These are phyloP conservation scores for Hebeloma cylindrosporum DNA, from an alignment of 768 basidiomycete genomes.

Conservation along the genomic window DNA sequence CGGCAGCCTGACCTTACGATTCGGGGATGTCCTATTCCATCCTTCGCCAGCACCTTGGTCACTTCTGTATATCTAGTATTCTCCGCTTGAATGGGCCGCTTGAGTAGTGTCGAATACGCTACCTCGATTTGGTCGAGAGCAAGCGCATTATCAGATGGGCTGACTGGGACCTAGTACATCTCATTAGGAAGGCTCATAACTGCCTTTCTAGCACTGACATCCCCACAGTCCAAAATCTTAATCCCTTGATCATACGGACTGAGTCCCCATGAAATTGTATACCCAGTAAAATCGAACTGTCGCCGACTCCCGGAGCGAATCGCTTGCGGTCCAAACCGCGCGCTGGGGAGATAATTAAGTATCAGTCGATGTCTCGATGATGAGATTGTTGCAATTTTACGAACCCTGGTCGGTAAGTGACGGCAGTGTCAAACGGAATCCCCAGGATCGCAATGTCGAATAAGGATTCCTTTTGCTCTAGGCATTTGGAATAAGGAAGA, in stretches of 20 bases:
- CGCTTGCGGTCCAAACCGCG: constrained; percentile 85
- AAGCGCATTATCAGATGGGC: constrained; percentile 78
- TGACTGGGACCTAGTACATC: constrained; percentile 61
- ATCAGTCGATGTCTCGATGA: background rate
- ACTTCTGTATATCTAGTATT: constrained; percentile 38
- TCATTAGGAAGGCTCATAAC: background rate
- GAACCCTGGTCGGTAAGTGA: constrained; percentile 57
- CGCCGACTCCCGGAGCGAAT: constrained; percentile 80
- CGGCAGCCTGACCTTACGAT: constrained; percentile 60
- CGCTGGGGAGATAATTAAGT: constrained; percentile 40
- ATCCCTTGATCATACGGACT: constrained; percentile 61
- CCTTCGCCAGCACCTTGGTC: constrained; percentile 45
- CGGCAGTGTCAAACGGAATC: constrained; percentile 75
- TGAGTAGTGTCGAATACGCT: constrained; percentile 76
- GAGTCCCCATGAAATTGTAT: constrained; percentile 67
- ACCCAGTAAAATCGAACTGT: constrained; percentile 55
- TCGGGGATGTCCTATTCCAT: constrained; percentile 68
- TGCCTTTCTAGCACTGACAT: constrained; percentile 61
- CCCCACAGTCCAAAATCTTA: constrained; percentile 80
- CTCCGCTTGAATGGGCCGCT: constrained; percentile 42
- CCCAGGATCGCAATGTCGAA: constrained; percentile 84
- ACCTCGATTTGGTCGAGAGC: constrained; percentile 87
- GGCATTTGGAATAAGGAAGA: constrained; percentile 68
- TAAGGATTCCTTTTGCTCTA: constrained; percentile 50
- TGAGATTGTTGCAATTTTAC: constrained; percentile 16